Percentiles rank a stretch among this genome's conserved stretches.
Conservation (phyloP, 208 protist species). For the Angomonas ambiguus region DNA sequence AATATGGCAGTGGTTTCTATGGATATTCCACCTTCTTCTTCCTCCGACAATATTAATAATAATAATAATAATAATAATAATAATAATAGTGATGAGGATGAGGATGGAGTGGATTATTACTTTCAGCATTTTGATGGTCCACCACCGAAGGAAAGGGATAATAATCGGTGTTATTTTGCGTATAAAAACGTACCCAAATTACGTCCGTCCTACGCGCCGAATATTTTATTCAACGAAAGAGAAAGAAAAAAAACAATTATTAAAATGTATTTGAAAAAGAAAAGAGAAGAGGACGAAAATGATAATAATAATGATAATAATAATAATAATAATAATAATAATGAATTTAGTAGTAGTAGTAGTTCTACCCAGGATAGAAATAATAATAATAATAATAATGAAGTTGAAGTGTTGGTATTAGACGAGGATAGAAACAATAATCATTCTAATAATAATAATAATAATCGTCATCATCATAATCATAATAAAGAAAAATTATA, state of each 20-base stretch:
- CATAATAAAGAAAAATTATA: too few relatives aligned
- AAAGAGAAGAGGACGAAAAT: neutral
- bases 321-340: slow-evolving; percentile 3
- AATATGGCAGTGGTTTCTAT: too few relatives aligned
- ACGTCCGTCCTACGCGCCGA: neutral
- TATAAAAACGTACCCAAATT: neutral
- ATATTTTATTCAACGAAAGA: neutral
- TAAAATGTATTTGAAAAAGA: neutral
- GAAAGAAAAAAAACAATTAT: neutral
- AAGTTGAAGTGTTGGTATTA: too few relatives aligned
- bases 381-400: too few relatives aligned
- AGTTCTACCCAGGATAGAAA: too few relatives aligned
- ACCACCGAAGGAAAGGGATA: neutral
- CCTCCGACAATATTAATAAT: slow-evolving; percentile 3
- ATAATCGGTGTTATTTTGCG: neutral
- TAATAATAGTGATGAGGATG: neutral
- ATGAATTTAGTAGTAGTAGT: neutral
- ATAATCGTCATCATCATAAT: too few relatives aligned
- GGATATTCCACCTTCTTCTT: too few relatives aligned
- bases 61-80: slow-evolving; percentile 1
- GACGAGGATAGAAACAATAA: too few relatives aligned
- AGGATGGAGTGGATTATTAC: neutral
- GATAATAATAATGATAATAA: neutral
- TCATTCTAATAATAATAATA: neutral
- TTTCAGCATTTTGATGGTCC: neutral